These are phyloP conservation scores for Pestalotiopsis sp. DNA, from an alignment of 2,329 filamentous ascomycete genomes.

Conservation along the genomic window DNA sequence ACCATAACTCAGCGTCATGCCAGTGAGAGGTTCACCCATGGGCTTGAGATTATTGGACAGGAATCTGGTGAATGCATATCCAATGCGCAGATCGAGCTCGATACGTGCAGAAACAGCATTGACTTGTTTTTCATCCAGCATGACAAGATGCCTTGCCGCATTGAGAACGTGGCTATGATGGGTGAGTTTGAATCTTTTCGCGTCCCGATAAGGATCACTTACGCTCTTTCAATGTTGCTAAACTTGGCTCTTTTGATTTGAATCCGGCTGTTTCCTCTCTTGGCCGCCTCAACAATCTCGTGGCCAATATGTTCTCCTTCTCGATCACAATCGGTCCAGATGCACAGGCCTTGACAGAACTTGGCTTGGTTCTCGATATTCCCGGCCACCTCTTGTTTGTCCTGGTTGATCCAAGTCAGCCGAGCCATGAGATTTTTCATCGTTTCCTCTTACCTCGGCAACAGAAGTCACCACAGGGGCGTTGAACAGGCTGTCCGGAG, in stretches of 20 bases:
- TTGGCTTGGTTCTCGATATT: slow-evolving; percentile 84
- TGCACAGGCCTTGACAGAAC: slow-evolving; percentile 76
- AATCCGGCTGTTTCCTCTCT: slow-evolving; percentile 71
- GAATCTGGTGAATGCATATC: slow-evolving; percentile 88
- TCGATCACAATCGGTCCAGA: slow-evolving; percentile 98
- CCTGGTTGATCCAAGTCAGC: slow-evolving; percentile 43
- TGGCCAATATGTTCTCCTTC: slow-evolving; percentile 96
- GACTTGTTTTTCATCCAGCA: slow-evolving; percentile 83
- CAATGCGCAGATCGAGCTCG: slow-evolving; percentile 90
- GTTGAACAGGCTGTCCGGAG: slow-evolving; percentile 78
- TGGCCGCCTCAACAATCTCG: slow-evolving; percentile 83
- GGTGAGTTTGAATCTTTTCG: background rate
- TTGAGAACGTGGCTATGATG: slow-evolving; percentile 75
- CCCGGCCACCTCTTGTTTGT: slow-evolving; percentile 78
- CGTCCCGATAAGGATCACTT: slow-evolving; percentile 32
- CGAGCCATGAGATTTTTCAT: background rate
- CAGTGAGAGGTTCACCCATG: slow-evolving; percentile 68
- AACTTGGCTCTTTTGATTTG: slow-evolving; percentile 86
- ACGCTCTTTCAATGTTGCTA: slow-evolving; percentile 94
- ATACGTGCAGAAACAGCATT: slow-evolving; percentile 87
- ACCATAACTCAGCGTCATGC: slow-evolving; percentile 81
- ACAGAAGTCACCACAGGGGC: slow-evolving; percentile 74
- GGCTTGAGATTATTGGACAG: slow-evolving; percentile 77
- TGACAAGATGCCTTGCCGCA: slow-evolving; percentile 76
- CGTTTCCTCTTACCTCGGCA: slow-evolving; percentile 55